Evolutionary conservation across 148 eudicot genomes (phyloP).

Genomic region (Nepenthes mirabilis): DNA sequence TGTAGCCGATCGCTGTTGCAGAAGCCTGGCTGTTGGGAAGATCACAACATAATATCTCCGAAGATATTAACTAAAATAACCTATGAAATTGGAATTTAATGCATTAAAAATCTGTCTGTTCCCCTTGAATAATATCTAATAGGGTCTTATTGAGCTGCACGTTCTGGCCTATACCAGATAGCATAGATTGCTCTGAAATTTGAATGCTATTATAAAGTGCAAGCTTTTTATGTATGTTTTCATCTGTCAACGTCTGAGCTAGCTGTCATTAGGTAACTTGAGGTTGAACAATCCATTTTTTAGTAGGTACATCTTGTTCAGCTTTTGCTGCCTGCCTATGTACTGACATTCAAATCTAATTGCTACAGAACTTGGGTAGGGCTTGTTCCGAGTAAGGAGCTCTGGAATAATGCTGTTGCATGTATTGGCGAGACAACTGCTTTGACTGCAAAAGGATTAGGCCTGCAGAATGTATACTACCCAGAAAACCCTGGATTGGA

Average conservation of each 20-base stretch:
- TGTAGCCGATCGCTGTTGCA: no score
- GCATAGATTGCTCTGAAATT: no score
- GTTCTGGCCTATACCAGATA: no score
- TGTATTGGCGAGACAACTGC: conserved; percentile 99
- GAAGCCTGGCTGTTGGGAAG: no score
- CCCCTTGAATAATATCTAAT: no score
- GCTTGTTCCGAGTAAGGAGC: conserved; percentile 33
- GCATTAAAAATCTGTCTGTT: no score
- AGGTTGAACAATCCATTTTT: neutral
- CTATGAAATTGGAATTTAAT: no score
- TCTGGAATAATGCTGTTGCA: conserved; percentile 56
- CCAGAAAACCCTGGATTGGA: conserved; percentile 77
- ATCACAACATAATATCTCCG: no score
- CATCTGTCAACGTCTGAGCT: neutral
- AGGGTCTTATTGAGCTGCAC: no score
- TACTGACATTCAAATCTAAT: neutral
- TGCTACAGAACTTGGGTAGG: conserved; percentile 71
- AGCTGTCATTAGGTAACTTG: neutral
- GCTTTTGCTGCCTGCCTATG: conserved; percentile 3
- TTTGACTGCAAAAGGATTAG: conserved; percentile 64
- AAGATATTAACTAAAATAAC: no score
- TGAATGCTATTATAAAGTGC: no score
- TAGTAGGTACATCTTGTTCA: neutral
- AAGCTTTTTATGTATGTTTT: neutral
- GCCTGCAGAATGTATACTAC: conserved; percentile 61